Base-by-base conservation (phyloP, 2,329 filamentous ascomycete species). In the Pseudogymnoascus sp. region DNA sequence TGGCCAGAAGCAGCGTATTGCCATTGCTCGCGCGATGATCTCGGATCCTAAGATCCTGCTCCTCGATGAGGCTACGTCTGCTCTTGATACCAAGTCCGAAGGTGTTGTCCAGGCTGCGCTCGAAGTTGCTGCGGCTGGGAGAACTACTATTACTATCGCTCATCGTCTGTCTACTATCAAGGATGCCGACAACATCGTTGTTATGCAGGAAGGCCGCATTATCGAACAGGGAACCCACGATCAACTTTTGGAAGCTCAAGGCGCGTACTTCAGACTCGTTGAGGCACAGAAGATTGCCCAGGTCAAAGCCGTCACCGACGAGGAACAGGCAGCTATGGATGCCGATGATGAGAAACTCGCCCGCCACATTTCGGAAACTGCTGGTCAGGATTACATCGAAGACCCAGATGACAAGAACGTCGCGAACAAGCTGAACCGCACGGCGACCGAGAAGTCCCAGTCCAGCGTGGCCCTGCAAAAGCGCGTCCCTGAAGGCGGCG, bases 1-100 rank as follows among this genome's bases (percentile, higher is more conserved):
- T 74, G 95, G 95, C 37, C 95, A 99, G 76, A 96, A 97, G 75
- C 95, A 98, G 76, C 90, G 95, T 69, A 96, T 98, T 72, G 93
- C 93, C 11, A 97, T 98, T 75, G 92, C 93, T 6, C 84, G 92
- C 71, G 93, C 93, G 40, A 85, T 97, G 63, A 91, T 97, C 31
- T 93, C 89, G 16, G 90, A 97, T 70, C 93, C 93, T 0, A 96
- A 93, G 78, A 88, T 99, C 70, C 81, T 99, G 1, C 83, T 99
- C 0, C 86, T 99, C 4, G 95, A 99, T 68, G 95, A 99, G 75
- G 95, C 95, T 4, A 99, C 95, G 0, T 95, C 90, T 38, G 92
- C 92, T 3, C 82, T 99, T 0, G 95, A 99, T 72, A 96, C 93
- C 22, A 93, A 95, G 72, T 96, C 91, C 0, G 95, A 99, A 77